These are phyloP conservation scores for Neoscytalidium dimidiatum DNA, from an alignment of 2,329 filamentous ascomycete genomes.

Conservation along the genomic window DNA sequence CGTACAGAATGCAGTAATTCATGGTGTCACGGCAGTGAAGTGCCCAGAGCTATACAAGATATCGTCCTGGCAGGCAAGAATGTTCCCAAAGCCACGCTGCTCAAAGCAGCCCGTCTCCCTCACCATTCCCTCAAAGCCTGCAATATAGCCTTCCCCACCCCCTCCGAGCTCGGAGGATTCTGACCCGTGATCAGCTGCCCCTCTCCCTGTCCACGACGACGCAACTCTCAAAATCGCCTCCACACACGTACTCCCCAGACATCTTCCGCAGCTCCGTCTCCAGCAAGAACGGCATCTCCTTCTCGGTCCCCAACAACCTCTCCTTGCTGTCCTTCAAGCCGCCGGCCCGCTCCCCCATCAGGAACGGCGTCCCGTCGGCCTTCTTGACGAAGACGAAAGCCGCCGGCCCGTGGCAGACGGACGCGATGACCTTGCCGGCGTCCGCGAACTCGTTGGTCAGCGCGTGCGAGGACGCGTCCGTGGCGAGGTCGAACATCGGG, in stretches of 20 bases:
- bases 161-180: background rate
- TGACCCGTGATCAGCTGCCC: background rate
- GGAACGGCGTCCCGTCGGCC: conserved; percentile 22
- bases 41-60: too few species aligned
- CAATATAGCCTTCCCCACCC: background rate
- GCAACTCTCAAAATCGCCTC: background rate
- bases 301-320: background rate
- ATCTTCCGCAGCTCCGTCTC: background rate
- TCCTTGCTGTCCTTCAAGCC: background rate
- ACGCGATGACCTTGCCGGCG: conserved; percentile 63
- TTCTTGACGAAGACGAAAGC: conserved; percentile 60
- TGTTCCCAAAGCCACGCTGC: too few species aligned
- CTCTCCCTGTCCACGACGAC: background rate
- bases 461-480: conserved; percentile 57
- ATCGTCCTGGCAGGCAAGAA: too few species aligned
- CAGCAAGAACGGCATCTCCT: background rate
- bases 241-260: background rate
- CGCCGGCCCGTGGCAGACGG: conserved; percentile 70
- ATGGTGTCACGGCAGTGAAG: too few species aligned
- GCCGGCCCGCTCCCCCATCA: background rate
- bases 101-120: too few species aligned
- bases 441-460: conserved; percentile 65
- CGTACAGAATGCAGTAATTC: too few species aligned
- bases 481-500: conserved; percentile 68
- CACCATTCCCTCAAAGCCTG: background rate